Evolutionary conservation across 2,329 filamentous ascomycete species (phyloP).

Genomic region (Cryphonectria nitschkei): DNA sequence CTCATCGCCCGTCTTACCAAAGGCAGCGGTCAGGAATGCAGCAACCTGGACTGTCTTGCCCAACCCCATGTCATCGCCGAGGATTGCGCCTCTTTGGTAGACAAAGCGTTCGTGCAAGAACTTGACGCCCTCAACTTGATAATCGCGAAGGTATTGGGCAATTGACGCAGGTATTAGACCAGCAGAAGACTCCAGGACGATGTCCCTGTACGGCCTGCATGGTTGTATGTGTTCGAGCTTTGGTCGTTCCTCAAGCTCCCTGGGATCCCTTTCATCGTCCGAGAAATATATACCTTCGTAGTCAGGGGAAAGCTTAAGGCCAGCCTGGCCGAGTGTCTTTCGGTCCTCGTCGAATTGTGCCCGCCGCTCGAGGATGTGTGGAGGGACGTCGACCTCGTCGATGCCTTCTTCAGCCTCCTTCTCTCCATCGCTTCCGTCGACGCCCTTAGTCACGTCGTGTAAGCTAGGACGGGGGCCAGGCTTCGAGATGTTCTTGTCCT

Average conservation of each 20-base stretch:
- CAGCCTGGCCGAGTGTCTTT: conserved; percentile 64
- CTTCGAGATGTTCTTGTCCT: conserved; percentile 23
- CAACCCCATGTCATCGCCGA: conserved; percentile 97
- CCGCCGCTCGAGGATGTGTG: conserved; percentile 72
- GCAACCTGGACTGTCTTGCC: conserved; percentile 98
- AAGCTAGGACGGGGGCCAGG: conserved; percentile 14
- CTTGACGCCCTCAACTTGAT: conserved; percentile 82
- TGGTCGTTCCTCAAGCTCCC: conserved; percentile 62
- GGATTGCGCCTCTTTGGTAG: conserved; percentile 85
- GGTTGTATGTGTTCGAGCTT: conserved; percentile 67
- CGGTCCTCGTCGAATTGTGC: conserved; percentile 68
- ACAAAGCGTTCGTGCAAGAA: conserved; percentile 91
- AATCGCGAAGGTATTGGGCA: conserved; percentile 88
- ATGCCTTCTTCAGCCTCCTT: conserved; percentile 35
- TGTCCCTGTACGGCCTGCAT: conserved; percentile 72
- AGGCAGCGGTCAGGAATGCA: conserved; percentile 86
- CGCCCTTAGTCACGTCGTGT: conserved; percentile 2
- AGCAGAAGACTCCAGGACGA: conserved; percentile 73
- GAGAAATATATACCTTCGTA: conserved; percentile 78
- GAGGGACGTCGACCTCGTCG: conserved; percentile 60
- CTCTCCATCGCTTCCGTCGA: conserved; percentile 21
- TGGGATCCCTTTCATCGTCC: conserved; percentile 59
- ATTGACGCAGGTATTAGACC: conserved; percentile 87
- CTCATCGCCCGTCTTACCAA: conserved; percentile 91
- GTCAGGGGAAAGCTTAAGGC: conserved; percentile 75